A percentile compares a stretch with the other conserved stretches of the same genome.
These are phyloP conservation scores for Gaillardinia entomophila DNA, from an alignment of 805 yeast species.

Conservation along the genomic window DNA sequence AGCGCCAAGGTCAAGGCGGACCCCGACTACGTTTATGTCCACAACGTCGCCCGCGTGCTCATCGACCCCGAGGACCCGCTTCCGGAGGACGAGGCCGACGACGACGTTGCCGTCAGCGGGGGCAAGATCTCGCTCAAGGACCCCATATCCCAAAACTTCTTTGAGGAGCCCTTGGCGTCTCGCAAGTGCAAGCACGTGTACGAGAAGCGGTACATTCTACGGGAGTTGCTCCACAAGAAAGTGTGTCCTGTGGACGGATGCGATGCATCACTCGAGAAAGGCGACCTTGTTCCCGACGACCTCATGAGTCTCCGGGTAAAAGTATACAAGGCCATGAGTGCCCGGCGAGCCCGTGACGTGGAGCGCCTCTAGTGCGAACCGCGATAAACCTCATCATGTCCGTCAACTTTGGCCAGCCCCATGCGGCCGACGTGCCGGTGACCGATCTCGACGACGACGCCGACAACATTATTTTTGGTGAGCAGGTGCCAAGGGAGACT, in stretches of 20 bases:
- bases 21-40: conserved; percentile 21
- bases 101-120: conserved; percentile 62
- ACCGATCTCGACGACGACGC: conserved; percentile 46
- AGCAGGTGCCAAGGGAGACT: too few relatives aligned
- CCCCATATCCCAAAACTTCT: conserved; percentile 54
- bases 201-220: conserved; percentile 42
- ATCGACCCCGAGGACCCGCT: conserved; percentile 58
- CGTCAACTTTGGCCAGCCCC: conserved; percentile 16
- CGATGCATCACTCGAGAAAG: conserved; percentile 21
- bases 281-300: conserved; percentile 41
- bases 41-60: conserved; percentile 43
- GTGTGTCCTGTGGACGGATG: conserved; percentile 64
- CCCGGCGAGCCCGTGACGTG: neutral
- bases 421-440: conserved; percentile 48
- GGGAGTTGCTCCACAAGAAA: conserved; percentile 16
- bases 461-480: conserved; percentile 24
- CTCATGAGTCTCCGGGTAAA: conserved; percentile 53
- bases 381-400: conserved; percentile 9
- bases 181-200: conserved; percentile 56
- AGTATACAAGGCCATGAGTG: conserved; percentile 12
- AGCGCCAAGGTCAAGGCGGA: conserved; percentile 4
- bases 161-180: conserved; percentile 51
- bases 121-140: conserved; percentile 65
- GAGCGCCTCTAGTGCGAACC: neutral
- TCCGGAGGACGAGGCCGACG: conserved; percentile 48